Evolutionary conservation across 257 asterid species (phyloP), one percentile per base, ranked within the genome.

Genomic region (Voacanga thouarsii): DNA sequence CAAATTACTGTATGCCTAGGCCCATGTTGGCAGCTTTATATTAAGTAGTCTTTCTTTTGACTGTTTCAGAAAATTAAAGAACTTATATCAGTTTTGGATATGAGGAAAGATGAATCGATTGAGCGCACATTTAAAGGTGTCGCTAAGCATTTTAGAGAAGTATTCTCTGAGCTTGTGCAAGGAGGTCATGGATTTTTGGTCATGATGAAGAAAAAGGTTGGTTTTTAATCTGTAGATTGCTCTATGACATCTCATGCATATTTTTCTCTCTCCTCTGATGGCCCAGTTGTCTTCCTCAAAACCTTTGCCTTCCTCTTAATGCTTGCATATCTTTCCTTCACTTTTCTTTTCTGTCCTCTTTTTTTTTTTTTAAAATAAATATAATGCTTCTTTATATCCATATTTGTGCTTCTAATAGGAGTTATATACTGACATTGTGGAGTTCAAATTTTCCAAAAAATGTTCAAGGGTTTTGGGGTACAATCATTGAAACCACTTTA

Each of bases 81-180:
- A 76, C 98, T 96, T 83, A 89, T 96, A 87, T 78, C 88, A 70
- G 97, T 90, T 80, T 81, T 96, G 91, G 99, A 96, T 88, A 90
- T 90, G 98, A 90, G 99, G 86, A 96, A 96, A 87, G 99, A 96
- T 82, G 98, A 96, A 84, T 96, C 99, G 18, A 96, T 96, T 78
- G 99, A 96, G 80, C 99, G 98, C 71, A 96, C 99, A 9, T 96
- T 93, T 83, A 96, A 96, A 86, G 99, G 99, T 1, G 99, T 96
- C 72, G 98, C 99, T 67, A 96, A 85, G 87, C 94, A 96, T 87
- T 96, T 96, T 72, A 96, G 97, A 72, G 98, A 96, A 84, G 99
- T 96, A 65, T 96, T 96, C 80, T 88, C 98, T 53, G 98, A 96
- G 84, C 97, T 96, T 41, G 99, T 96, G 79, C 99, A 91, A 92